Conservation (phyloP, 257 asterid species). For the Schizonepeta tenuifolia region DNA sequence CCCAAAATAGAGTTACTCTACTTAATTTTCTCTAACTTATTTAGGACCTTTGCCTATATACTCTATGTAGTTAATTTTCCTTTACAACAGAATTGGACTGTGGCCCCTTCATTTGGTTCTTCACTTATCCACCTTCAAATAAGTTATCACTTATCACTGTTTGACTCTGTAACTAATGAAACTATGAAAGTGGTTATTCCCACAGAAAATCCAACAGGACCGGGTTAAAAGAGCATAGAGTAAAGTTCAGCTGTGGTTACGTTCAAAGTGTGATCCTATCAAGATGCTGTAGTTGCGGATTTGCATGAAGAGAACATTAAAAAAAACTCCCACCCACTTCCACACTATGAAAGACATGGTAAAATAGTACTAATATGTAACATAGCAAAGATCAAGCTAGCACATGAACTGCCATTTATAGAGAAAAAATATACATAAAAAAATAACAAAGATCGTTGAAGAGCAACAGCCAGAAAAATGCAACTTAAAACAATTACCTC, state of each 20-base stretch:
- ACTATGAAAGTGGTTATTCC: neutral
- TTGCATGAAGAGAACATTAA: no score
- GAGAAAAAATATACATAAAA: neutral
- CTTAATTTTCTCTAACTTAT: neutral
- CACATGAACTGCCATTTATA: neutral
- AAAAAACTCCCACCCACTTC: no score
- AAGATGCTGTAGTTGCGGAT: no score
- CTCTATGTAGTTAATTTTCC: neutral
- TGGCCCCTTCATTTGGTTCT: neutral
- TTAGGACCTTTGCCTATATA: neutral
- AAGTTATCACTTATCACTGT: neutral
- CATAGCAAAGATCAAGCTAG: neutral
- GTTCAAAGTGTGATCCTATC: no score
- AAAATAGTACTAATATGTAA: no score
- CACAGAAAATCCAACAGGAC: neutral
- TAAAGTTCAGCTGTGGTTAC: neutral
- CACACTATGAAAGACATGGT: no score
- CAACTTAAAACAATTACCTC: conserved; percentile 74
- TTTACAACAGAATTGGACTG: neutral
- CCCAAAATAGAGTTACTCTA: neutral
- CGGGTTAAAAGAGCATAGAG: neutral
- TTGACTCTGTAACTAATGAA: conserved; percentile 1
- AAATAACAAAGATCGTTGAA: neutral
- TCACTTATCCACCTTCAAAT: neutral
- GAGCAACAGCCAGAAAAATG: conserved; percentile 18